Evolutionary conservation across 192 early-diverging fungal species (phyloP), one percentile per base, ranked within the genome.

Genomic region (Coemansia sp.): DNA sequence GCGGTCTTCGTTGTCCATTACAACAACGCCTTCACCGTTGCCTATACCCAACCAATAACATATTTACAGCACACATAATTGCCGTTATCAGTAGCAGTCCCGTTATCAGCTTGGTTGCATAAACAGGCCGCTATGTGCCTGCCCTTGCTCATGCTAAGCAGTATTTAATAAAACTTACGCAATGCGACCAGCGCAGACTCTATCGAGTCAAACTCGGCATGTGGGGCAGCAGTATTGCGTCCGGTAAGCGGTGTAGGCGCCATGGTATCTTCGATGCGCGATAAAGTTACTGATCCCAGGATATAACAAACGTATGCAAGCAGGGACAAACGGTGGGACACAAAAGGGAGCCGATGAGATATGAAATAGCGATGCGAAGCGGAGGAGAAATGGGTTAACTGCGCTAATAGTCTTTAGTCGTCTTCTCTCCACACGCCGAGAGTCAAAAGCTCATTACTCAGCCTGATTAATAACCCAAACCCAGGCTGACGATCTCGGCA

Each of bases 1-100:
- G 15, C 96, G 90, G 68, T 97, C 95, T 66, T 98, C 96, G 71
- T 97, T 91, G 81, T 99, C 97, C 64, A 97, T 92, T 3, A 91
- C 97, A 19, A 99, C 76, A 6, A 99, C 82, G 67, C 93, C 91
- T 62, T 95, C 87, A 64, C 91, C 95, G 56, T 72, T 82, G 42
- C 88, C 93, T 78, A 78, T 15, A 51, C 4, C 22, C 51, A 22
- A 10, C 4, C 20, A 22, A 23, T 52, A 11, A 0, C 47, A 25
- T 37, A 22, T 26, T 48, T 17, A 20, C 20, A 19, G 47, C 47
- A 46, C 42, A 46, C 12, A 40, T 28, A 19, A 20, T 20, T 49
- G 17, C 20, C 23, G 20, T 12, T 25, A 10, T 57, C 37, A 55
- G 53, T 55, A 19, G 3, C 53, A 25, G 15, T 14, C 21, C 12